These are phyloP conservation scores for Haplographium delicatum DNA, from an alignment of 495 filamentous ascomycete species.

Conservation along the genomic window DNA sequence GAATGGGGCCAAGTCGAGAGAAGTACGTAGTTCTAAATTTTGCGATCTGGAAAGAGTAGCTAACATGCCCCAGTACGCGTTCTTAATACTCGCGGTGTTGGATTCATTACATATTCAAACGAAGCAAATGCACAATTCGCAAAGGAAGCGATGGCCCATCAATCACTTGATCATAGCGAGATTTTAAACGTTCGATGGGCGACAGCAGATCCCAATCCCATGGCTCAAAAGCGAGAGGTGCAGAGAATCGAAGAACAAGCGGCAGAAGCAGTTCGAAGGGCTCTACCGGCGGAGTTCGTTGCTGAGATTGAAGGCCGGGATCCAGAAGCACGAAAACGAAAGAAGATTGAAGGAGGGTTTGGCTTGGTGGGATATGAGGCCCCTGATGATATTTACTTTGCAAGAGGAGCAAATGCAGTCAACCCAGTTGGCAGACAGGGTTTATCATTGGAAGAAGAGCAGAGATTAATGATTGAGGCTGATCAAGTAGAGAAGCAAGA, in stretches of 20 bases:
- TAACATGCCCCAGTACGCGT: slow-evolving; percentile 52
- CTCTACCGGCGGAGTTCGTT: slow-evolving; percentile 87
- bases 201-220: slow-evolving; percentile 91
- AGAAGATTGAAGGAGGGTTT: slow-evolving; percentile 86
- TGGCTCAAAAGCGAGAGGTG: slow-evolving; percentile 90
- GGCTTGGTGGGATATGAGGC: slow-evolving; percentile 89
- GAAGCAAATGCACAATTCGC: slow-evolving; percentile 86
- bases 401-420: slow-evolving; percentile 55
- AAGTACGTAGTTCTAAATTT: slow-evolving; percentile 31
- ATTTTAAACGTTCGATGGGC: slow-evolving; percentile 97
- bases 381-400: slow-evolving; percentile 92
- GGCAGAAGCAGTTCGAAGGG: slow-evolving; percentile 88
- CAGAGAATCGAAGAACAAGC: slow-evolving; percentile 91
- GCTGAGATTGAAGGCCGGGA: slow-evolving; percentile 92
- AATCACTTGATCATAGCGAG: slow-evolving; percentile 80
- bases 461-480: slow-evolving; percentile 47
- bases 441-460: slow-evolving; percentile 41
- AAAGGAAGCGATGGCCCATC: slow-evolving; percentile 85
- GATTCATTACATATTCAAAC: slow-evolving; percentile 83
- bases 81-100: slow-evolving; percentile 86
- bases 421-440: slow-evolving; percentile 51
- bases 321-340: slow-evolving; percentile 75
- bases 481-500: slow-evolving; percentile 38
- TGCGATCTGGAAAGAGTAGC: neutral
- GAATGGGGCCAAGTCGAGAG: slow-evolving; percentile 93